Evolutionary conservation across 305 asterid genomes (phyloP).

Genomic region (Fraxinus nigra): DNA sequence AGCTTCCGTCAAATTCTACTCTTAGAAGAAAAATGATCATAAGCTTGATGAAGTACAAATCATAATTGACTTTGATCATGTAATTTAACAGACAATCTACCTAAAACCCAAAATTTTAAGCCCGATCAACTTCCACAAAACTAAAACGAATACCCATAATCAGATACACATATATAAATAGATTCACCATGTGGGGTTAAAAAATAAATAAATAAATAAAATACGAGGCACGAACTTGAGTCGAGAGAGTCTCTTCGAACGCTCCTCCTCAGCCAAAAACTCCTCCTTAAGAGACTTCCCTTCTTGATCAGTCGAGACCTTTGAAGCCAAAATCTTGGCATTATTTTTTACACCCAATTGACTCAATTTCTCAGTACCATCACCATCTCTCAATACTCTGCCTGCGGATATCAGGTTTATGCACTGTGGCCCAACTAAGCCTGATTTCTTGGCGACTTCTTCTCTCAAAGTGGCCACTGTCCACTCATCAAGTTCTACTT

Average conservation of each 20-base stretch:
- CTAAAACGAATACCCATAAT: slow-evolving; percentile 1
- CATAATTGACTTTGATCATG: slow-evolving; percentile 12
- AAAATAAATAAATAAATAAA: neutral
- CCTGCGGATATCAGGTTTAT: slow-evolving; percentile 76
- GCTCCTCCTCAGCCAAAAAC: slow-evolving; percentile 92
- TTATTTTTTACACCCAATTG: slow-evolving; percentile 79
- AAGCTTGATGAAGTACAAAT: neutral
- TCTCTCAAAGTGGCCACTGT: slow-evolving; percentile 66
- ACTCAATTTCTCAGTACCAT: slow-evolving; percentile 50
- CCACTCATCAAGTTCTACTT: slow-evolving; percentile 80
- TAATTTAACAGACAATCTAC: slow-evolving; percentile 20
- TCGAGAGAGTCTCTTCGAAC: slow-evolving; percentile 57
- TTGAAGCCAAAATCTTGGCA: slow-evolving; percentile 71
- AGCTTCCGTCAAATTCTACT: neutral
- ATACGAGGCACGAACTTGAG: slow-evolving; percentile 50
- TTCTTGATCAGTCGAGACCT: slow-evolving; percentile 53
- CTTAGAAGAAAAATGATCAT: neutral
- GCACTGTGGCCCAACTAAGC: slow-evolving; percentile 42
- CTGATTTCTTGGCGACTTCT: slow-evolving; percentile 71
- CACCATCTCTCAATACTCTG: slow-evolving; percentile 67
- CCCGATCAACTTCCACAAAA: neutral
- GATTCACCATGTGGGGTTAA: neutral
- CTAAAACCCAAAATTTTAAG: slow-evolving; percentile 17
- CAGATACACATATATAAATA: neutral
- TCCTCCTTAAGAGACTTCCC: slow-evolving; percentile 63